Percentiles rank a stretch among this genome's conserved stretches.
These are phyloP conservation scores for Pharnaceum exiguum DNA, from an alignment of 148 eudicot genomes.

Conservation along the genomic window DNA sequence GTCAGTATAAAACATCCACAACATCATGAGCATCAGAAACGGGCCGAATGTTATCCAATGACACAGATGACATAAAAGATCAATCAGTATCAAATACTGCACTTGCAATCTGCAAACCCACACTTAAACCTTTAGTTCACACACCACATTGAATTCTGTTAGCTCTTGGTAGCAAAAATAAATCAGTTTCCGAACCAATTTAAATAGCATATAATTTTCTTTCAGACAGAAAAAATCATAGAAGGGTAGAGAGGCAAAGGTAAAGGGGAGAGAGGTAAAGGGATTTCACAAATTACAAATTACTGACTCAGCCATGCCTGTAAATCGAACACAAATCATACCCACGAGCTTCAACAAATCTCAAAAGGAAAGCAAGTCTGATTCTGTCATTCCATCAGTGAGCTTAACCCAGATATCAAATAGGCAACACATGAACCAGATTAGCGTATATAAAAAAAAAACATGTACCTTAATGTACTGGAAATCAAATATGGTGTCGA, in stretches of 20 bases:
- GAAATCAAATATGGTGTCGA: constrained; percentile 79
- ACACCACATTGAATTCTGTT: no score
- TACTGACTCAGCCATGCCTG: neutral
- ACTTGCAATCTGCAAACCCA: no score
- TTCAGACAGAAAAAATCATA: neutral
- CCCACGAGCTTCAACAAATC: neutral
- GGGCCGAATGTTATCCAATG: no score
- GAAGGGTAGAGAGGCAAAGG: no score
- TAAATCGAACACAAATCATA: neutral
- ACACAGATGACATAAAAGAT: no score
- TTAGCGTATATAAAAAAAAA: neutral
- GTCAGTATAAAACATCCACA: no score
- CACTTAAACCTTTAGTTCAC: no score
- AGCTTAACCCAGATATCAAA: neutral
- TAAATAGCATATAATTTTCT: neutral
- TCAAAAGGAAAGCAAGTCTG: neutral
- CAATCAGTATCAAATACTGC: no score
- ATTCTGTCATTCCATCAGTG: neutral
- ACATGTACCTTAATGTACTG: constrained; percentile 56
- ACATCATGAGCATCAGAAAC: no score
- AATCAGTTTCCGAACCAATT: neutral
- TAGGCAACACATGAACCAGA: neutral
- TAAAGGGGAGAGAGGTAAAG: no score
- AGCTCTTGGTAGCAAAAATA: neutral
- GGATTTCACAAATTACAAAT: no score